Evolutionary conservation across 1,139 yeast species (phyloP), one percentile per base, ranked within the genome.

Genomic region (Suhomyces bokatorum): DNA sequence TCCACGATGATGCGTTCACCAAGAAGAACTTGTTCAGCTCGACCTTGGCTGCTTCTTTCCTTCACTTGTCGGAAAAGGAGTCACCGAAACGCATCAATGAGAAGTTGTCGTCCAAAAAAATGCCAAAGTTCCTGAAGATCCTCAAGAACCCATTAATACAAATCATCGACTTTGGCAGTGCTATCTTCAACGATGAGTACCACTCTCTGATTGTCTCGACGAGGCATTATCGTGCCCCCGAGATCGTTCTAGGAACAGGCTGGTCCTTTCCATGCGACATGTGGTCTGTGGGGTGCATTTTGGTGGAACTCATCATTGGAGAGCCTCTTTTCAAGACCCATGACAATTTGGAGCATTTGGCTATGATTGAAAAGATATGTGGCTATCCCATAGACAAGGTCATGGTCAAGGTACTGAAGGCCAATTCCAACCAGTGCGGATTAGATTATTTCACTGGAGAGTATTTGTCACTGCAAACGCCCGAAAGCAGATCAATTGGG

Each of bases 191-290:
- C 58, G 96, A 91, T 63, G 99, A 95, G 66, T 91, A 87, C 62
- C 99, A 95, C 68, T 84, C 95, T 9, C 82, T 86, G 31, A 84
- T 95, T 22, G 97, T 95, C 10, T 87, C 96, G 12, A 93, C 99
- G 2, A 76, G 99, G 45, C 99, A 95, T 66, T 95, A 95, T 66
- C 74, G 99, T 46, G 99, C 99, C 0, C 99, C 99, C 0, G 99
- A 95, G 63, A 90, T 95, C 53, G 91, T 93, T 2, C 69, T 95
- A 32, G 97, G 97, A 1, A 77, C 81, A 30, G 98, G 98, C 32
- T 95, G 99, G 93, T 82, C 89, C 3, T 85, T 77, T 53, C 89
- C 91, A 1, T 93, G 99, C 65, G 99, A 95, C 64, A 73, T 93
- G 68, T 95, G 99, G 99, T 88, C 97, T 1, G 77, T 93, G 45